phyloP scores from a whole-genome alignment of 169 alveolate genomes.

The Plasmodium knowlesi region DNA sequence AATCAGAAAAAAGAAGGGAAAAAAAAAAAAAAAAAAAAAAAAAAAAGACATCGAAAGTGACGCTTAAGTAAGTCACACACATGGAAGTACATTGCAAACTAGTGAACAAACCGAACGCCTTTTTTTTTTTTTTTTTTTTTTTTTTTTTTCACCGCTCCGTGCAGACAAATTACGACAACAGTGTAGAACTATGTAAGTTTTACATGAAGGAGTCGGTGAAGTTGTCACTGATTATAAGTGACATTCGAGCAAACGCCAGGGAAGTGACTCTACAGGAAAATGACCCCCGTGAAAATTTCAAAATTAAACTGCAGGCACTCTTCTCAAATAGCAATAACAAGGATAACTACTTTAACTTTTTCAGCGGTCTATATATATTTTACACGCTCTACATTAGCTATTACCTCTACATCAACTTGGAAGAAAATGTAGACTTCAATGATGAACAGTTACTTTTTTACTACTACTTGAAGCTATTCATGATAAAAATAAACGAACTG shows the following conservation, averaged over 20 bases:
- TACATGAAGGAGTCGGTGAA: conserved; percentile 47
- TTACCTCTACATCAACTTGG: conserved; percentile 52
- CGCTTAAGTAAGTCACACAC: neutral
- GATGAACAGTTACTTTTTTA: conserved; percentile 57
- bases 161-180: conserved; percentile 68
- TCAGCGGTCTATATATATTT: conserved; percentile 56
- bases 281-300: neutral
- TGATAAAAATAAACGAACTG: conserved; percentile 52
- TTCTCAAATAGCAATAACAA: conserved; percentile 45
- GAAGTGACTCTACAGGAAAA: conserved; percentile 4
- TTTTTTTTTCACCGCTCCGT: neutral
- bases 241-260: conserved; percentile 10
- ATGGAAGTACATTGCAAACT: neutral
- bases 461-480: conserved; percentile 43
- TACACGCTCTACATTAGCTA: conserved; percentile 59
- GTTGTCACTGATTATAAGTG: conserved; percentile 25
- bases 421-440: conserved; percentile 39
- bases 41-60: neutral
- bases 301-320: conserved; percentile 31
- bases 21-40: neutral
- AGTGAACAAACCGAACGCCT: neutral
- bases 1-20: neutral
- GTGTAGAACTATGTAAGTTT: conserved; percentile 49
- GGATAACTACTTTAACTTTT: conserved; percentile 51
- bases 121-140: neutral